These are phyloP conservation scores for Penicillium sp. DNA, from an alignment of 2,329 filamentous ascomycete species.

Conservation along the genomic window DNA sequence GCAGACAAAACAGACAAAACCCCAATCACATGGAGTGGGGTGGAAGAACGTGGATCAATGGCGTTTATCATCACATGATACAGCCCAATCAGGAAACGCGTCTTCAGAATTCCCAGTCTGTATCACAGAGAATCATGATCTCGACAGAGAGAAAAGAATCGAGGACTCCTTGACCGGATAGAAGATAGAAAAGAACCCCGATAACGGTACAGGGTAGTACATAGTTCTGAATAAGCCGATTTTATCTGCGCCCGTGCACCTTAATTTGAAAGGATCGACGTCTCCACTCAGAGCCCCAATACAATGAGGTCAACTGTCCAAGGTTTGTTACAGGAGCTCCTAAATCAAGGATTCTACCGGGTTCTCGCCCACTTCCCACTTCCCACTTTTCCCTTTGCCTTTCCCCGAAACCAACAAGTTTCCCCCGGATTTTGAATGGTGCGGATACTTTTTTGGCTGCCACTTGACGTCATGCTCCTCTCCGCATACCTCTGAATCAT, in stretches of 20 bases:
- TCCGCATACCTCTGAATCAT: constrained; percentile 25
- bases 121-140: neutral
- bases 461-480: constrained; percentile 15
- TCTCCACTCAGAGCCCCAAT: neutral
- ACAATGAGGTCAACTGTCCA: neutral
- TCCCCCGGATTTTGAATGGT: neutral
- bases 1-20: neutral
- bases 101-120: too few relatives aligned
- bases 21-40: neutral
- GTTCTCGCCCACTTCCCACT: neutral
- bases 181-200: too few relatives aligned
- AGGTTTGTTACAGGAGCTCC: neutral
- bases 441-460: neutral
- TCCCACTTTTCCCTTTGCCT: neutral
- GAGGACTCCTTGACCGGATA: too few relatives aligned
- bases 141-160: too few relatives aligned
- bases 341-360: neutral
- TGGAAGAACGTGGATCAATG: neutral
- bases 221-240: too few relatives aligned
- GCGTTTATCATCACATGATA: constrained; percentile 3
- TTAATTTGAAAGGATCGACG: neutral
- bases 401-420: neutral
- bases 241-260: too few relatives aligned
- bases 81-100: neutral
- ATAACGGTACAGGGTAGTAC: too few relatives aligned